A percentile compares a stretch with the other conserved stretches of the same genome.
These are phyloP conservation scores for Gymnopus androsaceus DNA, from an alignment of 1,284 basidiomycete genomes.

Conservation along the genomic window DNA sequence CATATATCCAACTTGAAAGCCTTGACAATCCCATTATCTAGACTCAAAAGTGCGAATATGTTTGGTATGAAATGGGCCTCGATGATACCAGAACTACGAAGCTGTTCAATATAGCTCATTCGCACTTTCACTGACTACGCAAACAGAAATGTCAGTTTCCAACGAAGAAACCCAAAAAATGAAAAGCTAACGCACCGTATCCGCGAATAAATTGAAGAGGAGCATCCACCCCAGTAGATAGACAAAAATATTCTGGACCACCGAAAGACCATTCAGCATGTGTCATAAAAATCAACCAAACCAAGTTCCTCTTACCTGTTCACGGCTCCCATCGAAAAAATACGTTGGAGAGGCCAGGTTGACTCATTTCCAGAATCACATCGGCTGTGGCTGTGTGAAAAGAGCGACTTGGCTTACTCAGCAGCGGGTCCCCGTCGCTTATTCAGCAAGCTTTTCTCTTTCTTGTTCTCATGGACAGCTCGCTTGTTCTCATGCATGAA, in stretches of 20 bases:
- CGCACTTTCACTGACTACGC: conserved; percentile 80
- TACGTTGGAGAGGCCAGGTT: too few relatives aligned
- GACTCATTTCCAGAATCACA: too few relatives aligned
- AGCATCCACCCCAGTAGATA: conserved; percentile 91
- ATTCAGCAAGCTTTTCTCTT: too few relatives aligned
- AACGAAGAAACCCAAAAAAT: background rate
- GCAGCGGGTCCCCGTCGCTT: too few relatives aligned
- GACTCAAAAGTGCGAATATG: conserved; percentile 68
- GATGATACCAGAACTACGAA: conserved; percentile 73
- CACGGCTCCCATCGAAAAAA: conserved; percentile 36
- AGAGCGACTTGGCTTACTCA: too few relatives aligned
- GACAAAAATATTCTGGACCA: conserved; percentile 54
- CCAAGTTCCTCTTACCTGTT: too few relatives aligned
- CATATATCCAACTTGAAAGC: conserved; percentile 81
- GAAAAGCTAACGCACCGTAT: conserved; percentile 84
- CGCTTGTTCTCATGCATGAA: too few relatives aligned
- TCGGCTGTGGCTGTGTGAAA: too few relatives aligned
- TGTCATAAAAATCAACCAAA: too few relatives aligned
- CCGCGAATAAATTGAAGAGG: conserved; percentile 82
- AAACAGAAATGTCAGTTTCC: conserved; percentile 12
- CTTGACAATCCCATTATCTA: conserved; percentile 60
- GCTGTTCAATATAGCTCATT: conserved; percentile 81
- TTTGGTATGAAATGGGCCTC: conserved; percentile 71
- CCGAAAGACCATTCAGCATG: too few relatives aligned
- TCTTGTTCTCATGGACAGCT: too few relatives aligned